Base-by-base conservation (phyloP, 306 rosid genomes). In the Prunus dulcis region DNA sequence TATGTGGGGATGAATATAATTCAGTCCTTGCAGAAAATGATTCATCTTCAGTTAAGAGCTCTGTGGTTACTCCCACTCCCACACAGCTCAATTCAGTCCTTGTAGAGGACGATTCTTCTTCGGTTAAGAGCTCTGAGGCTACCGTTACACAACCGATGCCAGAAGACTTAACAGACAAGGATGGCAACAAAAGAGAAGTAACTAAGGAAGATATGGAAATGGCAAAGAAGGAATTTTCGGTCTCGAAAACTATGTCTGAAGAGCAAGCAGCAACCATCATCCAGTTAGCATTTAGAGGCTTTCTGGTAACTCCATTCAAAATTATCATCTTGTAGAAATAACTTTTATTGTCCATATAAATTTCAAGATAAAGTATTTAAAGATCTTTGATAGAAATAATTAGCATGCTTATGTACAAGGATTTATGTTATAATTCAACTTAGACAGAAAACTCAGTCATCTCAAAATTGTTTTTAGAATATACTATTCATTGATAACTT, bases 1-100 rank as follows among this genome's bases (percentile, higher is more conserved):
- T 94, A n/a, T 94, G 98, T 68, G 97, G 98, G 2, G 92, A 91
- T 62, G 96, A 94, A 69, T 81, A 86, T 82, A 89, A 86, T 78
- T 94, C 96, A 73, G 90, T 90, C 11, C 76, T 82, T 71, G 94
- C 89, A 14, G 91, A 88, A 79, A 86, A 90, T 68, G 97, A 91
- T 77, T 89, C 97, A 12, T 90, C 81, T 58, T 94, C 94, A 27
- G 58, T 86, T 74, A 84, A 81, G 82, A 88, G 91, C 80, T 89
- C 87, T 15, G 93, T 85, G 64, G 85, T 76, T 20, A 89, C 86
- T 17, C 15, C 34, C n/a, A 89, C 86, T 17, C 15, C 34, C n/a
- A 45, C 45, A 11, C 67, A 50, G 76, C 73, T 88, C 79, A 85
- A 83, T 84, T 93, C 96, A 51, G 91, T 87, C 12, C 80, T 85